phyloP scores from a whole-genome alignment of 2,329 filamentous ascomycete genomes.

The Cytospora paraplurivora region DNA sequence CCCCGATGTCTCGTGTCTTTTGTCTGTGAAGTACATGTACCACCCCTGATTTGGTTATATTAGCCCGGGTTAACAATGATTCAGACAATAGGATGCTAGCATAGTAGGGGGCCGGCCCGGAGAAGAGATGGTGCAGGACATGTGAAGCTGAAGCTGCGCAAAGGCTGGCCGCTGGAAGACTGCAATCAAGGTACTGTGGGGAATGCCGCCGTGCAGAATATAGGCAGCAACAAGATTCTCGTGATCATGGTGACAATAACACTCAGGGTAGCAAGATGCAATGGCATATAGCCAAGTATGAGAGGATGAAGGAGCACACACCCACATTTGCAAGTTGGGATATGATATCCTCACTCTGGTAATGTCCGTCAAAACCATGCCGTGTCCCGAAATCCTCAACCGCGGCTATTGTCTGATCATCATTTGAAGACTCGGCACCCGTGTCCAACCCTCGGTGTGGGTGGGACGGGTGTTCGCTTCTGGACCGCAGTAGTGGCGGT shows the following conservation, averaged over 20 bases:
- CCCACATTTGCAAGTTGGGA: conserved; percentile 78
- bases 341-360: conserved; percentile 87
- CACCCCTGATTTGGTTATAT: conserved; percentile 66
- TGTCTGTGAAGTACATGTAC: conserved; percentile 99
- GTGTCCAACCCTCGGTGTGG: conserved; percentile 37
- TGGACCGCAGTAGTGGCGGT: conserved; percentile 57
- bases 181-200: neutral
- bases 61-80: neutral
- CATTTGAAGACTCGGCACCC: conserved; percentile 30
- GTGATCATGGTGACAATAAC: neutral
- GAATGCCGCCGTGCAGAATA: neutral
- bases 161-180: neutral
- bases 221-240: neutral
- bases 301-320: conserved; percentile 32
- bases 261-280: neutral
- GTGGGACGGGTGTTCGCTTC: conserved; percentile 54
- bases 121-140: neutral
- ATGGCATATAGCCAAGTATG: neutral
- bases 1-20: conserved; percentile 92
- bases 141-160: neutral
- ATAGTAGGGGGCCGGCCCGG: neutral
- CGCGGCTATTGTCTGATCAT: conserved; percentile 42
- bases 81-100: neutral
- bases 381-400: conserved; percentile 60
- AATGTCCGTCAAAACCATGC: conserved; percentile 91